phyloP scores from a whole-genome alignment of 768 basidiomycete genomes.

The Ramaria sp. region DNA sequence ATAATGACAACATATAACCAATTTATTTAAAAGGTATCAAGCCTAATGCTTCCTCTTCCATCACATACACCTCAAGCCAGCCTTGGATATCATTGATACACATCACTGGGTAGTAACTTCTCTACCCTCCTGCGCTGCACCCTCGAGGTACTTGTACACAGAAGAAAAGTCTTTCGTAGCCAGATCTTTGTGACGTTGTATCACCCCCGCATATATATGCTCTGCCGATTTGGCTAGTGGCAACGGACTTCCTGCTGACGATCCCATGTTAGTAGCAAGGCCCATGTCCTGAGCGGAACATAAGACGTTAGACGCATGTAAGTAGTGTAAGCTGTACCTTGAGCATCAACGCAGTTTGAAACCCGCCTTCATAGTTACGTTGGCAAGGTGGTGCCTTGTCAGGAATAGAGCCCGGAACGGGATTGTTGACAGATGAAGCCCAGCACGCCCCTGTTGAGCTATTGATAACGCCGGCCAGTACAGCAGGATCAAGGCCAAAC shows the following conservation, averaged over 20 bases:
- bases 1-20: too few species aligned
- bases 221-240: conserved; percentile 60
- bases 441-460: conserved; percentile 78
- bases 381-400: conserved; percentile 74
- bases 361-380: conserved; percentile 76
- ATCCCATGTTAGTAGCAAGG: conserved; percentile 59
- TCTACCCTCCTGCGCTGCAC: conserved; percentile 10
- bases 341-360: conserved; percentile 73
- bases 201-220: conserved; percentile 47
- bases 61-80: too few species aligned
- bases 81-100: neutral
- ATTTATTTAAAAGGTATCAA: too few species aligned
- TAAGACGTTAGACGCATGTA: neutral
- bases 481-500: conserved; percentile 65
- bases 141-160: conserved; percentile 56
- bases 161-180: conserved; percentile 71
- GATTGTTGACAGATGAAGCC: conserved; percentile 81
- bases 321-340: conserved; percentile 37
- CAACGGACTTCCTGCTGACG: conserved; percentile 35
- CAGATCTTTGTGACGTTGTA: conserved; percentile 46
- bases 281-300: conserved; percentile 61
- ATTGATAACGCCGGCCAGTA: conserved; percentile 78
- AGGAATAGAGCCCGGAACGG: conserved; percentile 63
- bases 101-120: neutral
- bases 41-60: too few species aligned